phyloP scores from a whole-genome alignment of 768 basidiomycete species.

The Boletus tomentosulus region DNA sequence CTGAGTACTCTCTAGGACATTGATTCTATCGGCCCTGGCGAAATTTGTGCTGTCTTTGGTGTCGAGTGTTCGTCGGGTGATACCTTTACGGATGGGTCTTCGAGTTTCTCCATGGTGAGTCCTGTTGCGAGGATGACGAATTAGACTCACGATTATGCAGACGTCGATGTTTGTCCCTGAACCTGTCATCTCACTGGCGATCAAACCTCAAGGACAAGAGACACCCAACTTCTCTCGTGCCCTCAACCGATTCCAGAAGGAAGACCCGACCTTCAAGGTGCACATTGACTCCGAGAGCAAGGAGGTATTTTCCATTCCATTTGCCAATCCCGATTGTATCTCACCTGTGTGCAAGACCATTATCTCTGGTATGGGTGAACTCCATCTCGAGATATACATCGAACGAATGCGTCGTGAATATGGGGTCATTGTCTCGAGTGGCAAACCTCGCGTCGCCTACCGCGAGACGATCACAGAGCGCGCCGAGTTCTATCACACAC shows the following conservation, averaged over 20 bases:
- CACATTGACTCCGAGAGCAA: slow-evolving; percentile 93
- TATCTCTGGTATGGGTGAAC: slow-evolving; percentile 99
- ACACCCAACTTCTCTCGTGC: slow-evolving; percentile 96
- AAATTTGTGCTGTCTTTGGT: slow-evolving; percentile 99
- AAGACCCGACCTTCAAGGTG: slow-evolving; percentile 98
- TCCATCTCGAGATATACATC: slow-evolving; percentile 98
- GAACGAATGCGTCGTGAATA: slow-evolving; percentile 99
- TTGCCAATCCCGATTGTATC: not conserved
- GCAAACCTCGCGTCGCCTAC: slow-evolving; percentile 95
- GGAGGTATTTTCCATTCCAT: slow-evolving; percentile 52
- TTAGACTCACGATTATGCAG: slow-evolving; percentile 36
- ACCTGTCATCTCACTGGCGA: slow-evolving; percentile 93
- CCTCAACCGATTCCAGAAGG: slow-evolving; percentile 95
- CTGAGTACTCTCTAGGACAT: slow-evolving; percentile 61
- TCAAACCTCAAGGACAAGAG: slow-evolving; percentile 89
- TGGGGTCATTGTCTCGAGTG: slow-evolving; percentile 87
- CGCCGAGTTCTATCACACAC: slow-evolving; percentile 83
- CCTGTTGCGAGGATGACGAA: not conserved
- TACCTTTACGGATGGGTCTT: slow-evolving; percentile 93
- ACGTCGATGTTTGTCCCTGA: slow-evolving; percentile 99
- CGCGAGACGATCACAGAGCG: slow-evolving; percentile 88
- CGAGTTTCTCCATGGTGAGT: slow-evolving; percentile 87
- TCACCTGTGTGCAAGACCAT: slow-evolving; percentile 64
- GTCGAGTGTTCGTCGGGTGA: slow-evolving; percentile 98
- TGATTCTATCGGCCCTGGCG: slow-evolving; percentile 89